Evolutionary conservation across 768 basidiomycete genomes (phyloP).

Genomic region (Chalciporus chontae): DNA sequence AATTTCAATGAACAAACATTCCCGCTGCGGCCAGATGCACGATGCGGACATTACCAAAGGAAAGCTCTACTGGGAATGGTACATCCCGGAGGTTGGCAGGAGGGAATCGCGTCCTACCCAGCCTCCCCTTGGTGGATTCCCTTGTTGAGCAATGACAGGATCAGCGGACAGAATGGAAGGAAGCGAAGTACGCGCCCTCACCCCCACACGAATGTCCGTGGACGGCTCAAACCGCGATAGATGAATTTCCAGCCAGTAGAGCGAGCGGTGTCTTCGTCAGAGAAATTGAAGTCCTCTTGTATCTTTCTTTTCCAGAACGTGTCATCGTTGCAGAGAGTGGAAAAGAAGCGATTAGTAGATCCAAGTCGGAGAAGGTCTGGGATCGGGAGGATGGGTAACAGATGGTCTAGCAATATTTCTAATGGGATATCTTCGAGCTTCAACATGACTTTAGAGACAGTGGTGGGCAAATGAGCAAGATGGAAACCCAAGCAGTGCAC

Average conservation of each 20-base stretch:
- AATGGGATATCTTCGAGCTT: slow-evolving; percentile 56
- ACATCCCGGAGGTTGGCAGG: slow-evolving; percentile 37
- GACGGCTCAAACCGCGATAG: slow-evolving; percentile 65
- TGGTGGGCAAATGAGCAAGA: slow-evolving; percentile 3
- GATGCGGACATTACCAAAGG: slow-evolving; percentile 53
- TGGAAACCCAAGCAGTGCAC: slow-evolving; percentile 5
- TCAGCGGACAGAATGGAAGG: slow-evolving; percentile 2
- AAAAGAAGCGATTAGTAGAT: slow-evolving; percentile 63
- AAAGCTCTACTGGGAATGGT: slow-evolving; percentile 63
- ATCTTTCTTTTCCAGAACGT: slow-evolving; percentile 76
- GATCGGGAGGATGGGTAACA: slow-evolving; percentile 56
- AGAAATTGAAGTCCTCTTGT: slow-evolving; percentile 73
- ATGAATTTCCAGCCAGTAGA: slow-evolving; percentile 77
- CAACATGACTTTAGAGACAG: slow-evolving; percentile 29
- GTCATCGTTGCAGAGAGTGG: slow-evolving; percentile 60
- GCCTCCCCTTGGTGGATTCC: slow-evolving; percentile 56
- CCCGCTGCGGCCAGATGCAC: slow-evolving; percentile 78
- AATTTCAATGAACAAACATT: slow-evolving; percentile 50
- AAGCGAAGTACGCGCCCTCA: slow-evolving; percentile 29
- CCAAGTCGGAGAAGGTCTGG: slow-evolving; percentile 56
- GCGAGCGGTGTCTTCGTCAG: slow-evolving; percentile 66
- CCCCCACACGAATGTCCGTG: slow-evolving; percentile 58
- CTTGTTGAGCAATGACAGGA: slow-evolving; percentile 33
- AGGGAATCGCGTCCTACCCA: slow-evolving; percentile 49
- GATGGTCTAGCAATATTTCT: slow-evolving; percentile 74